phyloP scores from a whole-genome alignment of 78 protist genomes.

The Diacronema lutheri region DNA sequence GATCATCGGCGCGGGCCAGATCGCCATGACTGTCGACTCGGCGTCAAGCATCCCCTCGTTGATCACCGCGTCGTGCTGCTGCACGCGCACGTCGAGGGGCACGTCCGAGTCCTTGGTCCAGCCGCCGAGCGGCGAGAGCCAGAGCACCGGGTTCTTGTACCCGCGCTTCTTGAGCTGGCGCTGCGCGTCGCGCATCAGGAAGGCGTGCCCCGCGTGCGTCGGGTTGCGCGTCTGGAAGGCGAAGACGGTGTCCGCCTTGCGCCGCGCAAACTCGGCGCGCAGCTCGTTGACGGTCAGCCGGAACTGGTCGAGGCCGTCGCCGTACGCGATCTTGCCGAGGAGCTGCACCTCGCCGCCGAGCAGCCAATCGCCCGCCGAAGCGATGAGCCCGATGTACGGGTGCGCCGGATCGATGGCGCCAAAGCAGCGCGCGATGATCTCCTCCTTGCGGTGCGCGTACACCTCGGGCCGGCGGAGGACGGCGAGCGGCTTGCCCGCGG shows the following conservation, averaged over 20 bases:
- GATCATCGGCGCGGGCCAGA: constrained; percentile 56
- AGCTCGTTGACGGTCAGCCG: constrained; percentile 48
- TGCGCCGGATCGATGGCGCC: constrained; percentile 15
- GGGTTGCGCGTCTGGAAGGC: constrained; percentile 60
- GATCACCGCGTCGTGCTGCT: constrained; percentile 43
- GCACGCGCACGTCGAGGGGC: constrained; percentile 49
- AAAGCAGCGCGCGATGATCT: constrained; percentile 7
- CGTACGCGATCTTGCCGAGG: constrained; percentile 28
- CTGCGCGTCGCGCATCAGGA: constrained; percentile 46
- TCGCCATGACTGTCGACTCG: constrained; percentile 44
- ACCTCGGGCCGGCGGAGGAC: constrained; percentile 32
- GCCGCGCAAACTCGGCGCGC: background rate
- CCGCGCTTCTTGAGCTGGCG: constrained; percentile 27
- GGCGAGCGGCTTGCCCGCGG: constrained; percentile 20
- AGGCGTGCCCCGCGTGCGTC: constrained; percentile 52
- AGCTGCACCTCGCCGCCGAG: constrained; percentile 40
- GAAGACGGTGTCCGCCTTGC: constrained; percentile 39
- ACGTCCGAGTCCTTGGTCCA: constrained; percentile 53
- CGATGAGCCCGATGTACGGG: constrained; percentile 19
- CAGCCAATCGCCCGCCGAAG: background rate
- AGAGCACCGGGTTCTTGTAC: constrained; percentile 43
- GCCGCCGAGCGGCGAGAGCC: constrained; percentile 59
- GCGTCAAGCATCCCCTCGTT: constrained; percentile 37
- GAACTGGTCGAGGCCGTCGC: constrained; percentile 49
- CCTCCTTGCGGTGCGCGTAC: constrained; percentile 25